Conservation (phyloP, 2,329 filamentous ascomycete genomes). For the Periglandula ipomoeae region DNA sequence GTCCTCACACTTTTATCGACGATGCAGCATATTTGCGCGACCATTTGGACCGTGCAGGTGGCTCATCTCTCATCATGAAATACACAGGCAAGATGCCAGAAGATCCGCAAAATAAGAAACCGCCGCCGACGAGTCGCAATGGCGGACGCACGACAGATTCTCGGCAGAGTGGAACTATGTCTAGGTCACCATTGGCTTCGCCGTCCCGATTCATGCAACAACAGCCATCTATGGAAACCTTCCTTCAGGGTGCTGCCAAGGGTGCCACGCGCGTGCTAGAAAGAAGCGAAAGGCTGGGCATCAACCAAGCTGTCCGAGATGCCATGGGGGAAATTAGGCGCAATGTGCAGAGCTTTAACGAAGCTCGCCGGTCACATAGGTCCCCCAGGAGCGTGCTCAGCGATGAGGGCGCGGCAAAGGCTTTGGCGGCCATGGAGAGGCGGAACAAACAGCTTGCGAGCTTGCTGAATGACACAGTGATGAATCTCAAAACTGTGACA, state of each 20-base stretch:
- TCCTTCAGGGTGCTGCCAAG: slow-evolving; percentile 70
- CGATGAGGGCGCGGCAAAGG: slow-evolving; percentile 24
- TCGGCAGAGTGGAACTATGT: slow-evolving; percentile 29
- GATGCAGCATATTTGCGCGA: slow-evolving; percentile 70
- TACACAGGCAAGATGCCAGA: slow-evolving; percentile 52
- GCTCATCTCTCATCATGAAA: slow-evolving; percentile 57
- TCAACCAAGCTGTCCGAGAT: slow-evolving; percentile 73
- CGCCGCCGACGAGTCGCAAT: slow-evolving; percentile 22
- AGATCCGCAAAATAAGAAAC: background rate
- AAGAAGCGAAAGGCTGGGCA: slow-evolving; percentile 64
- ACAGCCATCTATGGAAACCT: slow-evolving; percentile 54
- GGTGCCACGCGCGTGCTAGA: slow-evolving; percentile 66
- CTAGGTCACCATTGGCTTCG: slow-evolving; percentile 36
- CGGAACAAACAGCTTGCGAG: slow-evolving; percentile 58
- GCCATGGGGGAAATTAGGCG: slow-evolving; percentile 72
- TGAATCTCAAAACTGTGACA: slow-evolving; percentile 52
- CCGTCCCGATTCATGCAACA: slow-evolving; percentile 45
- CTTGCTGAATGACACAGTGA: slow-evolving; percentile 59
- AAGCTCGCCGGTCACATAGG: slow-evolving; percentile 36
- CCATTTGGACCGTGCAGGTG: slow-evolving; percentile 54
- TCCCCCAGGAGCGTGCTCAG: slow-evolving; percentile 25
- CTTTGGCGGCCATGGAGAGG: slow-evolving; percentile 46
- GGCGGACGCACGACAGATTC: slow-evolving; percentile 23
- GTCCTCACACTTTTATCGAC: slow-evolving; percentile 71
- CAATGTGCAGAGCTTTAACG: slow-evolving; percentile 61